These are phyloP conservation scores for Fomitopsis schrenkii DNA, from an alignment of 1,284 basidiomycete genomes.

Conservation along the genomic window DNA sequence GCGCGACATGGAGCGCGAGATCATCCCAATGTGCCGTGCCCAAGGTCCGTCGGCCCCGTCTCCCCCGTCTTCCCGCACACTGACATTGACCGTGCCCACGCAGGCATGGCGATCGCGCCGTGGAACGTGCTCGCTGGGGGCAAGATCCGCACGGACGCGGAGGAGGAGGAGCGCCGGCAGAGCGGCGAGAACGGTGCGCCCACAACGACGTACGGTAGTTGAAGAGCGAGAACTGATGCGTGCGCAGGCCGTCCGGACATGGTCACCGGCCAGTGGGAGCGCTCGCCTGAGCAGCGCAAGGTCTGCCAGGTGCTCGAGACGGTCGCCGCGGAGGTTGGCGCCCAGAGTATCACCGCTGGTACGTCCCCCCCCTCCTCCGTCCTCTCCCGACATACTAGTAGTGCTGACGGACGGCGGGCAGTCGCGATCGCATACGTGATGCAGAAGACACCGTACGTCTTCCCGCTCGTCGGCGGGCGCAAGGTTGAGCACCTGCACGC, in stretches of 20 bases:
- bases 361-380: background rate
- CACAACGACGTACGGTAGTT: background rate
- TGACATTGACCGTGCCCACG: background rate
- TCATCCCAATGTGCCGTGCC: constrained; percentile 43
- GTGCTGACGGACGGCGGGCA: constrained; percentile 3
- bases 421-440: constrained; percentile 47
- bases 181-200: constrained; percentile 36
- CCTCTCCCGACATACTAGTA: constrained; percentile 26
- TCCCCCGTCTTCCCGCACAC: background rate
- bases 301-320: constrained; percentile 40
- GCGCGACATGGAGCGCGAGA: constrained; percentile 47
- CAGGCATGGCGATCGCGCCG: constrained; percentile 43
- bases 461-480: constrained; percentile 39
- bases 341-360: constrained; percentile 23
- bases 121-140: constrained; percentile 49
- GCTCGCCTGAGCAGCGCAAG: constrained; percentile 36
- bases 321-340: constrained; percentile 40
- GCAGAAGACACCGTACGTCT: constrained; percentile 29
- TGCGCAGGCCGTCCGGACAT: constrained; percentile 22
- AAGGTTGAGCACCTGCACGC: constrained; percentile 46
- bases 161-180: constrained; percentile 37
- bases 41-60: background rate
- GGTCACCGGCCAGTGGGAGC: constrained; percentile 33
- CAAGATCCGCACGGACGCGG: constrained; percentile 43
- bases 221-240: too few species aligned